Evolutionary conservation across 306 rosid genomes (phyloP).

Genomic region (Trifolium subterraneum): DNA sequence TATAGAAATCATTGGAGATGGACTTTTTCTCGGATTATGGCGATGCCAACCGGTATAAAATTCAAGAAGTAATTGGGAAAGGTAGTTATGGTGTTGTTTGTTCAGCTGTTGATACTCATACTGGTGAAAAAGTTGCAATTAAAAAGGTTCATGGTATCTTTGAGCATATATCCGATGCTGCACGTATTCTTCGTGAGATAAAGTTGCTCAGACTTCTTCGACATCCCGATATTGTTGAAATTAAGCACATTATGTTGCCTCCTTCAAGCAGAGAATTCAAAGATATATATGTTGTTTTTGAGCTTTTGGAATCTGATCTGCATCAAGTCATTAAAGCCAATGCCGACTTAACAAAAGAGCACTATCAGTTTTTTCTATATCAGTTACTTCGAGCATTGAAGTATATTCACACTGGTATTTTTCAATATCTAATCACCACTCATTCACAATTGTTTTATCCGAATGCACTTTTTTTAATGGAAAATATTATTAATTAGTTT

Average conservation of each 20-base stretch:
- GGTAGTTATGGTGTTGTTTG: slow-evolving; percentile 99
- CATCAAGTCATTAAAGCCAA: slow-evolving; percentile 98
- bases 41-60: slow-evolving; percentile 83
- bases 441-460: slow-evolving; percentile 26
- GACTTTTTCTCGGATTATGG: slow-evolving; percentile 95
- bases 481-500: neutral
- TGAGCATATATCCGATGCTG: slow-evolving; percentile 93
- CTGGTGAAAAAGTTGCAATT: slow-evolving; percentile 89
- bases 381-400: slow-evolving; percentile 96
- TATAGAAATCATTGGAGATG: slow-evolving; percentile 76
- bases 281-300: slow-evolving; percentile 94
- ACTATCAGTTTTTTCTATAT: slow-evolving; percentile 92
- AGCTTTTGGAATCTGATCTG: slow-evolving; percentile 95
- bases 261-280: slow-evolving; percentile 86
- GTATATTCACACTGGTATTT: slow-evolving; percentile 85
- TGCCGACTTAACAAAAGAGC: slow-evolving; percentile 86
- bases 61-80: slow-evolving; percentile 91
- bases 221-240: slow-evolving; percentile 98
- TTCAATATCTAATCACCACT: slow-evolving; percentile 25
- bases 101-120: slow-evolving; percentile 91
- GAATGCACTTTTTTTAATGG: neutral
- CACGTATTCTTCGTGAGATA: slow-evolving; percentile 98
- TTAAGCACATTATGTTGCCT: slow-evolving; percentile 87
- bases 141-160: slow-evolving; percentile 91
- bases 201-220: slow-evolving; percentile 93